Evolutionary conservation across 2,329 filamentous ascomycete species (phyloP), one percentile per base, ranked within the genome.

Genomic region (Pezicula carpinea): DNA sequence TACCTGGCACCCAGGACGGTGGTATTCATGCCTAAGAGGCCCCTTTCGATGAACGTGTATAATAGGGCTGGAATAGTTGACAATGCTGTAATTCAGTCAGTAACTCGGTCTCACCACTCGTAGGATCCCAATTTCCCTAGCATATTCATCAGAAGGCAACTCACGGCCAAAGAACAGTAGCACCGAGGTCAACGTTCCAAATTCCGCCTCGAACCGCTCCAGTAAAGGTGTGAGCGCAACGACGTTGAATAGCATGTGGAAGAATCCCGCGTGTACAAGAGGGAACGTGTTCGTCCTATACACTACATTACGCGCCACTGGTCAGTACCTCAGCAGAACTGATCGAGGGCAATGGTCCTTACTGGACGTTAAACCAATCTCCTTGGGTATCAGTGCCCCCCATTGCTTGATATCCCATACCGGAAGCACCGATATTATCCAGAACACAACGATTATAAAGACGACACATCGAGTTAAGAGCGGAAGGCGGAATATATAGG

Each of bases 251-350:
- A 91, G 61, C 51, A 85, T 77, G 67, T 97, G 93, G 58, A 96
- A 73, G 64, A 95, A 77, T 59, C 85, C 86, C 38, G 82, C 67
- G 64, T 99, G 93, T 50, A 96, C 82, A 47, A 99, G 73, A 1
- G 91, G 89, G 63, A 89, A 99, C 0, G 92, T 95, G 64, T 96
- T 96, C 31, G 95, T 77, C 51, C 93, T 84, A 68, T 96, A 92
- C 72, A 95, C 91, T 96, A 65, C 44, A 43, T 18, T 32, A 39
- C 18, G 22, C 18, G 23, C 13, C 26, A 29, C 56, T 44, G 44
- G 38, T 35, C 19, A 40, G 19, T 31, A 31, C 33, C n/a, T 26
- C 42, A 48, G 32, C 31, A 34, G 23, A 5, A 41, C 42, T 23
- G 18, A 19, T 42, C 42, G 50, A 26, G 45, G 43, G 38, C 19